Evolutionary conservation across 2,329 filamentous ascomycete species (phyloP), one percentile per base, ranked within the genome.

Genomic region (Aspergillus melleus): DNA sequence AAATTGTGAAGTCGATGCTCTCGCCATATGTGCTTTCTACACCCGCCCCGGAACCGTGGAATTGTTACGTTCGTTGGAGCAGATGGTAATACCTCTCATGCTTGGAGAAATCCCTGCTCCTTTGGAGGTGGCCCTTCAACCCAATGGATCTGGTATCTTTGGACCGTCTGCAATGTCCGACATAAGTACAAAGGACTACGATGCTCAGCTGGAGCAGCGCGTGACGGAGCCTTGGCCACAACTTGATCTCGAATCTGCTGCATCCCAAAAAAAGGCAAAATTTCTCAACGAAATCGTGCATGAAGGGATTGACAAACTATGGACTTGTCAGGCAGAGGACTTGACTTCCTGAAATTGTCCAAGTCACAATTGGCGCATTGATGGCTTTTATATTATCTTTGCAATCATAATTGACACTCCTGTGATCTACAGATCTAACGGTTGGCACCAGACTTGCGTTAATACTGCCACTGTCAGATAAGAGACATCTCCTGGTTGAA

Each of bases 21-120:
- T 50, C 47, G 47, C 47, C n/a, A 50, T 24, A 50, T 50, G 47
- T 50, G 47, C 47, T 50, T 50, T 50, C 22, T 50, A 50, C 22
- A 50, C 47, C 47, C 47, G 47, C n/a, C 47, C 47, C 47, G 47
- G 47, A 50, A 50, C 47, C 47, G 47, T 50, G 47, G 22, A 24
- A 20, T 24, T 50, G 47, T 24, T 50, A 22, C 47, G 11, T 50
- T 50, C 22, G 47, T 50, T 50, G 47, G 47, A 50, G 47, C 47
- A 20, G 47, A 50, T 50, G 47, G 47, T 50, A 22, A 50, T 50
- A 50, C 22, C 47, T 50, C 47, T 50, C 47, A 50, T 50, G 47
- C 11, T 50, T 22, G 47, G 22, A 24, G 22, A 50, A 50, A 50
- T 50, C 47, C 20, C 47, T 24, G n/a, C 19, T 50, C 47, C n/a